Base-by-base conservation (phyloP, 345 rosid genomes). In the Eutrema heterophyllum region DNA sequence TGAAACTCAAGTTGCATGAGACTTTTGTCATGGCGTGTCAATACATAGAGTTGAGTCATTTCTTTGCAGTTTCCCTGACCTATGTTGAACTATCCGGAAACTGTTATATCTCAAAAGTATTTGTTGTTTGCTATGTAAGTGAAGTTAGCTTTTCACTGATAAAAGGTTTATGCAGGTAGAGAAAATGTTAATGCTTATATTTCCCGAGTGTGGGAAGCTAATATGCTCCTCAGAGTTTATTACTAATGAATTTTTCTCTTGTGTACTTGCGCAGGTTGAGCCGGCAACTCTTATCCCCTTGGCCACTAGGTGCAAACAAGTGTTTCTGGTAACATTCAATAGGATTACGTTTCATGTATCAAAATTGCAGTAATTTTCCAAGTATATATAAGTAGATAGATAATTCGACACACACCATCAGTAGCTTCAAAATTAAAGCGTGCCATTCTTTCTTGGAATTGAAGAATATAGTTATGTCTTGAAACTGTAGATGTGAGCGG, bases 211-310 rank as follows among this genome's bases (percentile, higher is more conserved):
- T 29, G 30, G 30, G 30, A 29, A 29, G 30, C 30, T 29, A 29
- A 29, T 29, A 29, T 29, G 30, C 11, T 68, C 12, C 7, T 68
- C 46, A 21, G 15, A 9, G 56, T 27, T 61, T 29, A 11, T 29
- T 48, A 15, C 53, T 64, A 56, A 70, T 46, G 55, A 64, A 18
- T 32, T 56, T 14, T 18, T 16, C 48, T 40, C 44, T 70, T 63
- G 21, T 46, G 27, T 80, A 43, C 72, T 79, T 29, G 9, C 40
- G 21, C 84, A 95, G 99, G 89, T 95, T 65, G 97, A 95, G 85
- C 89, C 99, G 14, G 97, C 99, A 55, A 90, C 97, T 78, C 99
- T 95, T 33, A 90, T 92, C 72, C 99, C 99, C 64, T 72, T 95
- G 83, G 81, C 92, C 63, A 88, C 79, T 77, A 96, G 97, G 72